Percentiles rank a stretch among this genome's conserved stretches.
These are phyloP conservation scores for Aspergillus tanneri DNA, from an alignment of 2,329 filamentous ascomycete species.

Conservation along the genomic window DNA sequence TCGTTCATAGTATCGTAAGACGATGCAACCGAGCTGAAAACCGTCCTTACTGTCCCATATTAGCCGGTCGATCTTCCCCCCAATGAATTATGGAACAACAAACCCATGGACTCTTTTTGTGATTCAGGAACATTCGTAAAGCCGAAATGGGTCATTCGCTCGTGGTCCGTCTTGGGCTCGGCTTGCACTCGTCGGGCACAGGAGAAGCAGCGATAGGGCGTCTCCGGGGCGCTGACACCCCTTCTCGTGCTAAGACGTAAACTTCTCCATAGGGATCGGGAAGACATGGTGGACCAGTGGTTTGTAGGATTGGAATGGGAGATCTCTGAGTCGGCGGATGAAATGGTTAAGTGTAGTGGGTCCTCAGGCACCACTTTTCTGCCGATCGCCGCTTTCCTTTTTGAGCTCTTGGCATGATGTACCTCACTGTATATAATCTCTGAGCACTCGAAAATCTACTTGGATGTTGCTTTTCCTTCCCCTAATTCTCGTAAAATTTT, in stretches of 20 bases:
- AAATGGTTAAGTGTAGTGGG: no score
- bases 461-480: no score
- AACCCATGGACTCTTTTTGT: conserved; percentile 70
- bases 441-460: no score
- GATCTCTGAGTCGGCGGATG: no score
- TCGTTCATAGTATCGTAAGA: conserved; percentile 99
- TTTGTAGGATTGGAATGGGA: conserved; percentile 3
- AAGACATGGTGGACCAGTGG: conserved; percentile 31
- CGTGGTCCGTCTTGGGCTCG: conserved; percentile 40
- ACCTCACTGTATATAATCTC: no score
- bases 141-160: conserved; percentile 81
- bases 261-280: conserved; percentile 37
- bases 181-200: conserved; percentile 46
- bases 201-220: conserved; percentile 52
- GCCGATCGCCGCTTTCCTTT: no score
- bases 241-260: conserved; percentile 37
- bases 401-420: no score
- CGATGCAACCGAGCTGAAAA: conserved; percentile 92
- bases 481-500: no score
- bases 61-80: not conserved
- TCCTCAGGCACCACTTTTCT: no score
- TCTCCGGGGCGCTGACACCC: conserved; percentile 23
- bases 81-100: not conserved
- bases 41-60: conserved; percentile 63
- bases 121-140: conserved; percentile 80